Base-by-base conservation (phyloP, 768 basidiomycete species). In the Paxillus rubicundulus region DNA sequence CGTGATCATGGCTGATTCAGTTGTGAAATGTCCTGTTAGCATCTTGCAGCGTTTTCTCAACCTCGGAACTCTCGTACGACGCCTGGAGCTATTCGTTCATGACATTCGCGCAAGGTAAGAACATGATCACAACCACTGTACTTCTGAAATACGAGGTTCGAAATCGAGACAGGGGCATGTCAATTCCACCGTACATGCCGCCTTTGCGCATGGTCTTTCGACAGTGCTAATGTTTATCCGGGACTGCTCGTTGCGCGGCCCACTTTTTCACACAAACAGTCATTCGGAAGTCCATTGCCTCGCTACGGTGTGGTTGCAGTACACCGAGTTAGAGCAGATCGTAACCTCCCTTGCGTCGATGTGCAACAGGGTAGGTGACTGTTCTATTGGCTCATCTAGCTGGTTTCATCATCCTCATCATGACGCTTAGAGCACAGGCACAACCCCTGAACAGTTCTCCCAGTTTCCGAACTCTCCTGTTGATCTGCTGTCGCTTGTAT, bases 41-140 rank as follows among this genome's bases (percentile, higher is more conserved):
- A 63, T 87, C 6, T 66, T 83, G 20, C 67, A 72, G 34, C 77
- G 85, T 6, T 92, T 92, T 66, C 54, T 89, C 28, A 76, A 72
- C 7, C 83, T 92, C 44, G 90, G 90, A 7, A 82, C 82, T 1
- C 65, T 84, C 3, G 63, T 87, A 36, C 81, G 89, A 41, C 79
- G 90, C 18, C 61, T 92, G 7, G 89, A 92, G 47, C 67, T 69
- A 3, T 63, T 88, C 4, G 57, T 84, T 4, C 65, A 67, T 14
- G 56, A 59, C 8, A 63, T 86, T n/a, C 77, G 81, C 42, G 54
- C 59, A 34, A 80, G 77, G 88, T 88, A 50, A 45, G 68, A 52
- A 27, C 42, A 18, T 9, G 12, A 18, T 47, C n/a, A 13, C 13
- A 27, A 41, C 27, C 41, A 47, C 49, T 30, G 14, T 12, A n/a